Base-by-base conservation (phyloP, 176 grass and related monocot species). In the Carex parvula region DNA sequence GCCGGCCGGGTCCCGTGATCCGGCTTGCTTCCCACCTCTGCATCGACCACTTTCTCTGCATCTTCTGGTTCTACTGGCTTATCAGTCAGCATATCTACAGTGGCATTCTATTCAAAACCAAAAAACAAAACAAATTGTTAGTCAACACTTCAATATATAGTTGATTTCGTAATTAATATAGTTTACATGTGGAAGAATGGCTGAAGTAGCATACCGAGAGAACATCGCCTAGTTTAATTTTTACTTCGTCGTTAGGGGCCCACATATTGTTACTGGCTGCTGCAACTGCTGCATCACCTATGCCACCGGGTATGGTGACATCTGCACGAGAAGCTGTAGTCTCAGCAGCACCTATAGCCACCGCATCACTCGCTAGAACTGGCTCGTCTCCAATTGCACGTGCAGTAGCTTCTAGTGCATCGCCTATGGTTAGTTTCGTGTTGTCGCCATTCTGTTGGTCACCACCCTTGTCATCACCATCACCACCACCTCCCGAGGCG, bases 271-370 rank as follows among this genome's bases (percentile, higher is more conserved):
- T 65, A 18, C 77, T 83, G 0, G 85, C 88, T 1, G 91, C 94
- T 2, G 86, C 41, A 70, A 87, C 80, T 7, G 88, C 91, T 3
- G 71, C 81, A 0, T 85, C 73, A 20, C 84, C 84, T 12, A 92
- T 60, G 6, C 91, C 84, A 1, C 86, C 89, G 0, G 86, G 71
- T 3, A 79, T 21, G 39, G 83, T 80, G 6, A 35, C 21, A 59
- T 48, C 64, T 7, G 32, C 5, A 30, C 91, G 88, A 16, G 86
- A 89, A 56, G 91, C 84, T 21, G 74, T 61, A 86, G 67, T 75
- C 82, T 97, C 89, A 1, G 91, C 94, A 3, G 56, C 91, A 83
- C 85, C 84, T 26, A 97, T 33, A 6, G 94, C 91, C 8, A 84
- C 91, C 0, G 88, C 88, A 44, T 94, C 91, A 62, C 89, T 90